Evolutionary conservation across 140 eudicot species (phyloP), one percentile per base, ranked within the genome.

Genomic region (Stevia rebaudiana): DNA sequence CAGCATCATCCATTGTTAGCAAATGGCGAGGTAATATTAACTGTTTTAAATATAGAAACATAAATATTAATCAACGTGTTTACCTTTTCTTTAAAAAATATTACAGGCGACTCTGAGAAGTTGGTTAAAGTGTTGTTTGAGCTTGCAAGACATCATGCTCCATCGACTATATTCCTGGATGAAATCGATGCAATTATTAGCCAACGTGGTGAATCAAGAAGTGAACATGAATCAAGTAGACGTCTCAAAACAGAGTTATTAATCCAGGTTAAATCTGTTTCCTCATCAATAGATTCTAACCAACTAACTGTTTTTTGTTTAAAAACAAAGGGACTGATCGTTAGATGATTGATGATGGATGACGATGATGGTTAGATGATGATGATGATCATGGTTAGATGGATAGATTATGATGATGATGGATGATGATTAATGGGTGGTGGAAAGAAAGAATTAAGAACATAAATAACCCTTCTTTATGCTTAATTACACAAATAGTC

Each of bases 71-170:
- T 17, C 19, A 6, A 37, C 5, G 48, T 39, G 33, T 72, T 25
- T 65, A 52, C 40, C 19, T 49, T 12, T 47, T 8, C 16, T 42
- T 33, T 33, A 24, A 17, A 36, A 57, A 36, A n/a, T 49, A 49
- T 77, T 50, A 69, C 83, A 94, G 99, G 99, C 76, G 99, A 94
- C 57, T 94, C 99, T 0, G 99, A 94, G 80, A 94, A 94, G 78
- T 75, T 94, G 80, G 90, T 94, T 64, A 94, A 86, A 75, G 99
- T 94, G 25, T 80, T 94, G 33, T 94, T 94, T 82, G 97, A 94
- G 84, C 86, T 94, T 31, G 99, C 99, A 62, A 83, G 99, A 82
- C 94, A 94, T 94, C 99, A 88, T 83, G 99, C 99, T 36, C 99
- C 99, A n/a, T 85, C 99, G 51, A 94, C 99, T 58, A 88, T 94